Conservation (phyloP, 495 filamentous ascomycete genomes). For the Neurospora cerealis region DNA sequence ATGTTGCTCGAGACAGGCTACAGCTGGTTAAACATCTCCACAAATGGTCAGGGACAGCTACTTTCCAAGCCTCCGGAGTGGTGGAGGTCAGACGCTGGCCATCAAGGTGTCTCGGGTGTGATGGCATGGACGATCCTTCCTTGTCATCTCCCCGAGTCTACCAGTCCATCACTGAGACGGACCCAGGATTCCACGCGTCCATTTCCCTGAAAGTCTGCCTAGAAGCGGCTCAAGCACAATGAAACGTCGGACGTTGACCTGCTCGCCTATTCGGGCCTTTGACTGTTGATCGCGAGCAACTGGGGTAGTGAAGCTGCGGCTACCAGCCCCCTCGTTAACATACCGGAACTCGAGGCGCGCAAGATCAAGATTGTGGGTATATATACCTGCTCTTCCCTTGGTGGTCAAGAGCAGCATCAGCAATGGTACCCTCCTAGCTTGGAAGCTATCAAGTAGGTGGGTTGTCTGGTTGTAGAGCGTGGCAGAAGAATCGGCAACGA, state of each 20-base stretch:
- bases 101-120: background rate
- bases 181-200: background rate
- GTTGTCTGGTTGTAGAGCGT: background rate
- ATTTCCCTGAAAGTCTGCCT: background rate
- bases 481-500: background rate
- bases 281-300: background rate
- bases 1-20: background rate
- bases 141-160: background rate
- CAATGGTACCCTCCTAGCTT: background rate
- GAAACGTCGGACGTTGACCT: background rate
- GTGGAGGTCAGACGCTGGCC: background rate
- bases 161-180: background rate
- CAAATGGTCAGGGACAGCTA: background rate
- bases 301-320: background rate
- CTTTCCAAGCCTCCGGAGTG: background rate
- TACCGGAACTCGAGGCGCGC: background rate
- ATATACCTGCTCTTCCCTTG: background rate
- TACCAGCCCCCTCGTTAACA: background rate
- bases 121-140: background rate
- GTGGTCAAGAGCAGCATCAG: background rate
- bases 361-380: background rate
- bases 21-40: background rate
- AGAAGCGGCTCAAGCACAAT: background rate
- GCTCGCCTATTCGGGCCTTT: background rate
- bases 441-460: background rate